These are phyloP conservation scores for Fusarium tupiense DNA, from an alignment of 2,329 filamentous ascomycete genomes.

Conservation along the genomic window DNA sequence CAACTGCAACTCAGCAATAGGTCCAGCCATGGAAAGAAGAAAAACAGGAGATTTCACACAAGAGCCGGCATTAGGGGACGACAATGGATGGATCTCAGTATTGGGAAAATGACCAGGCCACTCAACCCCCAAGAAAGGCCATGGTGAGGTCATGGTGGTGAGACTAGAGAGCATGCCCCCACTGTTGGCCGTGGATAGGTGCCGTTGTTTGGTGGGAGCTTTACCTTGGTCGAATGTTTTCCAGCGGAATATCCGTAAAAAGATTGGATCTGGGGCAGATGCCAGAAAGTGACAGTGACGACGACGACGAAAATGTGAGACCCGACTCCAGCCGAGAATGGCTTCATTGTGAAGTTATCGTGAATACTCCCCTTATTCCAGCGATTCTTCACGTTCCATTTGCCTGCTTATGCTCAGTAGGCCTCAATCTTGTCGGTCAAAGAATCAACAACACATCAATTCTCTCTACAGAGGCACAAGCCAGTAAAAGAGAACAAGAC, in stretches of 20 bases:
- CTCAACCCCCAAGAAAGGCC: conserved; percentile 11
- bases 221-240: conserved; percentile 34
- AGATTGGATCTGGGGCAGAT: conserved; percentile 16
- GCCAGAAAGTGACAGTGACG: not conserved
- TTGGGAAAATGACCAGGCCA: conserved; percentile 13
- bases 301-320: conserved; percentile 3
- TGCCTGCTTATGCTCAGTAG: not conserved
- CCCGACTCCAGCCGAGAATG: conserved; percentile 32
- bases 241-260: not conserved
- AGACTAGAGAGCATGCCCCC: conserved; percentile 26
- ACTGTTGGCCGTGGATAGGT: conserved; percentile 20
- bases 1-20: not conserved
- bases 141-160: conserved; percentile 42
- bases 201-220: conserved; percentile 17
- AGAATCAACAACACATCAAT: conserved; percentile 4
- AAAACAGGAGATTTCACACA: not conserved
- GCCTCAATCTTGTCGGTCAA: not conserved
- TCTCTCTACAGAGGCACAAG: not conserved
- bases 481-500: not conserved
- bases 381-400: too few species aligned
- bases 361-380: not conserved
- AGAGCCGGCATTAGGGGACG: not conserved
- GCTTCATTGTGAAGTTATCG: conserved; percentile 8
- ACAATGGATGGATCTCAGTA: conserved; percentile 6
- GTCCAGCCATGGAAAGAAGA: not conserved